Conservation (phyloP, 257 asterid genomes). For the Salvia miltiorrhiza region DNA sequence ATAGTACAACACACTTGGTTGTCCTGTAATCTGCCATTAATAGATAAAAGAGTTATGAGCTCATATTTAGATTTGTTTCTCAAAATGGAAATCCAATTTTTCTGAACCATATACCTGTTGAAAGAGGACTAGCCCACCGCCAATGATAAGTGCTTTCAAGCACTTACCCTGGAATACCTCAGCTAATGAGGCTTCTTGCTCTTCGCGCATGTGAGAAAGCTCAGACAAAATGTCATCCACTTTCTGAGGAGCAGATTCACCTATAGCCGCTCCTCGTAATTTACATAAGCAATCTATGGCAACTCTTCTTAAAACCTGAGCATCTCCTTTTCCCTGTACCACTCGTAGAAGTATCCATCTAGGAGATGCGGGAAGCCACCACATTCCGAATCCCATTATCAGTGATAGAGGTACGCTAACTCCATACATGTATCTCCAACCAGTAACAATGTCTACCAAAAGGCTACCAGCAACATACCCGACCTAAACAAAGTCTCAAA, state of each 20-base stretch:
- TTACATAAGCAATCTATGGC: constrained; percentile 75
- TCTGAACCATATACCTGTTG: constrained; percentile 66
- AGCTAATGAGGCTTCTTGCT: constrained; percentile 60
- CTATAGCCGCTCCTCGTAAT: constrained; percentile 66
- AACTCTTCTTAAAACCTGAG: constrained; percentile 46
- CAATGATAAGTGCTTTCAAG: constrained; percentile 86
- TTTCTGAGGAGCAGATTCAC: constrained; percentile 56
- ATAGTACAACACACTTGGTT: constrained; percentile 96
- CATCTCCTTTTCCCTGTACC: constrained; percentile 76
- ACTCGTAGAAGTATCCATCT: constrained; percentile 93
- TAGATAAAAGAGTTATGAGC: constrained; percentile 25
- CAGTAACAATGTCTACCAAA: constrained; percentile 60
- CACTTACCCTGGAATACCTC: constrained; percentile 93
- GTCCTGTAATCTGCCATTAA: constrained; percentile 86
- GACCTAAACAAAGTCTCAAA: constrained; percentile 38
- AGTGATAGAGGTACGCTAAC: constrained; percentile 68
- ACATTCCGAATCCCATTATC: constrained; percentile 89
- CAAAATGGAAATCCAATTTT: background rate
- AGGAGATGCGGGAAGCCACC: constrained; percentile 96
- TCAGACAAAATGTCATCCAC: constrained; percentile 88
- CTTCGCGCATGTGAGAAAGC: constrained; percentile 75
- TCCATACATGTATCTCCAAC: constrained; percentile 95
- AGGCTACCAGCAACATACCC: constrained; percentile 88
- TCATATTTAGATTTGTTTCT: background rate
- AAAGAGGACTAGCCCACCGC: constrained; percentile 87